Conservation (phyloP, 2,329 filamentous ascomycete species). For the Acrodontium crateriforme region DNA sequence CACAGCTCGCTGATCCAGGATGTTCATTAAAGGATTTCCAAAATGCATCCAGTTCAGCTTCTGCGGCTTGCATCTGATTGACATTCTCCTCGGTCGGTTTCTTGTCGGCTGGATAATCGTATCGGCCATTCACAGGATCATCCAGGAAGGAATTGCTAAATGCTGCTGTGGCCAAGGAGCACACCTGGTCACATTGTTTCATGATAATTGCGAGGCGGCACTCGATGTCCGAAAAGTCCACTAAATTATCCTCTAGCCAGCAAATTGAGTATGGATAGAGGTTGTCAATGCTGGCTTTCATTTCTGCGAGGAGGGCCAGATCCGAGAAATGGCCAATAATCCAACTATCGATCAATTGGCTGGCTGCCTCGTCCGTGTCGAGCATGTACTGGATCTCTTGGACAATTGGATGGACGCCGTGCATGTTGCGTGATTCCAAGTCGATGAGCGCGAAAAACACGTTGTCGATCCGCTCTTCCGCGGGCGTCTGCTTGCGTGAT, state of each 20-base stretch:
- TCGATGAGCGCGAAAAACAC: slow-evolving; percentile 18
- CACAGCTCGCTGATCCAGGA: slow-evolving; percentile 15
- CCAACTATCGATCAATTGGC: slow-evolving; percentile 12
- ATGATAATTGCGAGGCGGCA: too few relatives aligned
- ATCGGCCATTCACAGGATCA: too few relatives aligned
- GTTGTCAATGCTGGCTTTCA: slow-evolving; percentile 6
- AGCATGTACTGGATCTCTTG: slow-evolving; percentile 18
- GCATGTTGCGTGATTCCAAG: slow-evolving; percentile 7
- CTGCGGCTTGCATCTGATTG: slow-evolving; percentile 31
- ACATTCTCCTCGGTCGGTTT: slow-evolving; percentile 33
- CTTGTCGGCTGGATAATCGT: slow-evolving; percentile 36
- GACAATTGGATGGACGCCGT: slow-evolving; percentile 10
- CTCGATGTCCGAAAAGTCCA: too few relatives aligned
- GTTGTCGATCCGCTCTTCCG: slow-evolving; percentile 1
- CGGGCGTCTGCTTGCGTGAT: too few relatives aligned
- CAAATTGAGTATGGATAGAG: slow-evolving; percentile 8
- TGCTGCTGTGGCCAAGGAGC: too few relatives aligned
- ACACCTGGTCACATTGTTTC: too few relatives aligned
- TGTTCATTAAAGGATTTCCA: slow-evolving; percentile 28
- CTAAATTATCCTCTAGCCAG: slow-evolving; percentile 3
- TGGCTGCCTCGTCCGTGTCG: slow-evolving; percentile 13
- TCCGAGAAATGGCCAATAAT: slow-evolving; percentile 14
- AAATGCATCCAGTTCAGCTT: slow-evolving; percentile 35
- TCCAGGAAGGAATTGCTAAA: too few relatives aligned
- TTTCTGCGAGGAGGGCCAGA: slow-evolving; percentile 14